Conservation (phyloP, 257 asterid genomes). For the Fraxinus pennsylvanica region DNA sequence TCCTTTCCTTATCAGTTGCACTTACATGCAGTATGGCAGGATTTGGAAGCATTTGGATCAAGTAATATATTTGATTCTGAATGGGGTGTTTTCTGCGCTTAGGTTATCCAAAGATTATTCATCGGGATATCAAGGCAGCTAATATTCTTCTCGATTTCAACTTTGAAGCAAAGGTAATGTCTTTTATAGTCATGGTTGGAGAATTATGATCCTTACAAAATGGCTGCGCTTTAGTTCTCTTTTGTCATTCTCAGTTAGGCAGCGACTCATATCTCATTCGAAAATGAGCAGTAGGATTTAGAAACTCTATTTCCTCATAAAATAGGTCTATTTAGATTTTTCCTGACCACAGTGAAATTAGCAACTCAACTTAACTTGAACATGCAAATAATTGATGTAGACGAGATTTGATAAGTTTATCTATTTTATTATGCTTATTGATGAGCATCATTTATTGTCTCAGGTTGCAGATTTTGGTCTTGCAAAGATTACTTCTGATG, state of each 20-base stretch:
- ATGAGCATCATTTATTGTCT: constrained; percentile 26
- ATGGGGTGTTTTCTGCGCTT: constrained; percentile 12
- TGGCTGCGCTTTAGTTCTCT: background rate
- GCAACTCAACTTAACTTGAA: background rate
- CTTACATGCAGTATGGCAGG: background rate
- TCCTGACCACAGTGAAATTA: background rate
- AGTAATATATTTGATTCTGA: constrained; percentile 1
- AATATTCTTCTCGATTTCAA: constrained; percentile 81
- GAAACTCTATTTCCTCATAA: background rate
- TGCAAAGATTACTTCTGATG: constrained; percentile 69
- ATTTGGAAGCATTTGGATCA: background rate
- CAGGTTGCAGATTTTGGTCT: constrained; percentile 99
- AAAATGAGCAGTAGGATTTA: background rate
- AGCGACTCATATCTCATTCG: background rate
- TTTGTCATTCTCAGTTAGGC: background rate
- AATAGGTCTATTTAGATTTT: constrained; percentile 4
- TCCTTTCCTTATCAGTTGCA: background rate
- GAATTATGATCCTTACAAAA: background rate
- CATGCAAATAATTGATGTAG: constrained; percentile 18
- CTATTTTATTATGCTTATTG: constrained; percentile 9
- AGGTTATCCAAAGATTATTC: constrained; percentile 96
- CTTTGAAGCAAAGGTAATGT: constrained; percentile 81
- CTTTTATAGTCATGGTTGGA: background rate
- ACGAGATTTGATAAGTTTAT: constrained; percentile 6
- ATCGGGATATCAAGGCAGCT: constrained; percentile 89